Evolutionary conservation across 768 basidiomycete genomes (phyloP).

Genomic region (Lentinula edodes): DNA sequence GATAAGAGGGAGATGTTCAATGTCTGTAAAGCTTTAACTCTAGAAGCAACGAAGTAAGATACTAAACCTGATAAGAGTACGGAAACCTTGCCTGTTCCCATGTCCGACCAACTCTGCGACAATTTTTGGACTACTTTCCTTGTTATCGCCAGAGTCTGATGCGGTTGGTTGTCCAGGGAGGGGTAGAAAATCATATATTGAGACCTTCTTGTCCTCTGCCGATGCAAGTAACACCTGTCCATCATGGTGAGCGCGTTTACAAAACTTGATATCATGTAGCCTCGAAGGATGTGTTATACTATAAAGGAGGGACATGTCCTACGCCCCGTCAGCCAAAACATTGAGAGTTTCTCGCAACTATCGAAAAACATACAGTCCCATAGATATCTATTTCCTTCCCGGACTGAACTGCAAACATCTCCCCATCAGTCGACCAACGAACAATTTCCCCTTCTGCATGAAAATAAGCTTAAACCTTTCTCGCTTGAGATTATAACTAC

Average conservation of each 20-base stretch:
- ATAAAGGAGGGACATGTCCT: conserved; percentile 79
- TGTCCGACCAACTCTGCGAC: conserved; percentile 77
- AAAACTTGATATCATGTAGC: conserved; percentile 81
- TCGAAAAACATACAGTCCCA: conserved; percentile 47
- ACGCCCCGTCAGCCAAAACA: neutral
- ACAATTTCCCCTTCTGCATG: conserved; percentile 80
- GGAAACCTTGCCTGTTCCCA: conserved; percentile 64
- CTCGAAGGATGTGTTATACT: conserved; percentile 75
- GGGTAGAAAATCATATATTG: conserved; percentile 62
- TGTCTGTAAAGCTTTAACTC: conserved; percentile 78
- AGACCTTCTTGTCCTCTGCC: conserved; percentile 86
- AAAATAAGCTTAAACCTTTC: neutral
- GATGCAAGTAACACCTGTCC: conserved; percentile 76
- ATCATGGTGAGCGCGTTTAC: conserved; percentile 32
- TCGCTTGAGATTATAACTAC: conserved; percentile 11
- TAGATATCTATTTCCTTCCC: conserved; percentile 78
- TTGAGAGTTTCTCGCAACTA: neutral
- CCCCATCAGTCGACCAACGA: conserved; percentile 77
- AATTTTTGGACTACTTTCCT: conserved; percentile 37
- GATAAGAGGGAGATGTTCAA: conserved; percentile 54
- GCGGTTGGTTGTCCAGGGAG: conserved; percentile 25
- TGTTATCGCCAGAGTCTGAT: neutral
- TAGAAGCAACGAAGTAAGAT: conserved; percentile 20
- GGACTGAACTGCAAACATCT: conserved; percentile 75
- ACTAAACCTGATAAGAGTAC: neutral